Percentiles rank a stretch among this genome's conserved stretches.
phyloP scores from a whole-genome alignment of 768 basidiomycete species.

The Arthromyces matolae region DNA sequence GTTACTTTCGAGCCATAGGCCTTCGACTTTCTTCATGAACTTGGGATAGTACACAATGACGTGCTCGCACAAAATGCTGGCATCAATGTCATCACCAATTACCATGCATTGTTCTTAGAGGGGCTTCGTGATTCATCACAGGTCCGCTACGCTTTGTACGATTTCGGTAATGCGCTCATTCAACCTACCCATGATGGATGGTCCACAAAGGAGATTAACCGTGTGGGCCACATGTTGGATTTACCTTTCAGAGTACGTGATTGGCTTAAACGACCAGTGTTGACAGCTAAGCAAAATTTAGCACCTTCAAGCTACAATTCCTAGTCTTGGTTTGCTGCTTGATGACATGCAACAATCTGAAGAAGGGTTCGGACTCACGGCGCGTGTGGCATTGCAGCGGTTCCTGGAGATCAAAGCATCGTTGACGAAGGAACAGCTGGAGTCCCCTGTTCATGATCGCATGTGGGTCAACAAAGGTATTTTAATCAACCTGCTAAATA shows the following conservation, averaged over 20 bases:
- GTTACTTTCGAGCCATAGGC: too few relatives aligned
- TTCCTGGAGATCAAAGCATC: too few relatives aligned
- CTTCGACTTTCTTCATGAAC: too few relatives aligned
- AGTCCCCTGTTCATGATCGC: background rate
- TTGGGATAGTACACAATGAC: too few relatives aligned
- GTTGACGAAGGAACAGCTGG: too few relatives aligned
- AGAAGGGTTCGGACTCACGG: background rate
- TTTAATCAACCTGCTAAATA: background rate
- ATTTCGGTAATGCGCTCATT: background rate
- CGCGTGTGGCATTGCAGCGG: background rate
- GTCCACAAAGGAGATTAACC: background rate
- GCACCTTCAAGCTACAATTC: background rate
- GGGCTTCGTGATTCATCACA: background rate
- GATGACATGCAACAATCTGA: background rate
- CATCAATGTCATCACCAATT: too few relatives aligned
- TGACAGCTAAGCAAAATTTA: background rate
- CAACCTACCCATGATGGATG: background rate
- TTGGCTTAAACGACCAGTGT: background rate
- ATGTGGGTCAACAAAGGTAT: background rate
- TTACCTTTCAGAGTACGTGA: background rate
- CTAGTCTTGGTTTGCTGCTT: background rate
- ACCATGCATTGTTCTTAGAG: background rate
- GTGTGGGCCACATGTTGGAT: background rate
- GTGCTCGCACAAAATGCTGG: too few relatives aligned
- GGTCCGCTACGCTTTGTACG: background rate